Conservation (phyloP, 805 yeast species). For the Candida alai region DNA sequence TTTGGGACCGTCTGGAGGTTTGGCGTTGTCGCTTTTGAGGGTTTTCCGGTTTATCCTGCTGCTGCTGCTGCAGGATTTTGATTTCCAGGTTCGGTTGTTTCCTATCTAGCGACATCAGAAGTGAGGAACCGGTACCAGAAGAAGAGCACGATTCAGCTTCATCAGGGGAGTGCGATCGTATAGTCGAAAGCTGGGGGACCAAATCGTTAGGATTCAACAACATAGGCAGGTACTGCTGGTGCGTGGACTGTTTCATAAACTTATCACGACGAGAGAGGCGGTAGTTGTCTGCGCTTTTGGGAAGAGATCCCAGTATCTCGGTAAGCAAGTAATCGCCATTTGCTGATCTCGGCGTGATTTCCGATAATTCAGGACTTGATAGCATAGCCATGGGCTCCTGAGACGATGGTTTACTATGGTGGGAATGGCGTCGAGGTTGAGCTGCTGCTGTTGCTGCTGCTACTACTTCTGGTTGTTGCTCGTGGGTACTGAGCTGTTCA, state of each 20-base stretch:
- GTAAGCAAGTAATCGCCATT: not conserved
- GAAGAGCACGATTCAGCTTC: too few species aligned
- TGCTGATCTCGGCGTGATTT: conserved; percentile 4
- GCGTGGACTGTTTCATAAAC: conserved; percentile 8
- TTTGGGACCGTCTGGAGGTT: too few species aligned
- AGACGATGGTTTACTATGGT: not conserved
- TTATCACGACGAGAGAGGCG: conserved; percentile 4
- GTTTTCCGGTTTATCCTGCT: too few species aligned
- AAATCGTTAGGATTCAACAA: not conserved
- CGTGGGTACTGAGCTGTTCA: conserved; percentile 1
- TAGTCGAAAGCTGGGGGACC: conserved; percentile 7
- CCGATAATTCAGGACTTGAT: conserved; percentile 6
- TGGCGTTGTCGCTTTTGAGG: too few species aligned
- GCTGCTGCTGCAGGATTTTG: too few species aligned
- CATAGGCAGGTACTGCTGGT: not conserved
- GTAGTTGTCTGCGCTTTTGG: not conserved
- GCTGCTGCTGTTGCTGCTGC: conserved; percentile 1
- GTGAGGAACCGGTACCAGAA: too few species aligned
- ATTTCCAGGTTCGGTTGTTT: too few species aligned
- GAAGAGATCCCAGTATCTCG: not conserved
- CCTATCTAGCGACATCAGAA: too few species aligned
- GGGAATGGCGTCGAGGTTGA: not conserved
- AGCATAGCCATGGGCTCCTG: conserved; percentile 1
- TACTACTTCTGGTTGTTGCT: conserved; percentile 2
- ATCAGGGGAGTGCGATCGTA: conserved; percentile 5